A percentile compares a stretch with the other conserved stretches of the same genome.
Conservation (phyloP, 2,329 filamentous ascomycete genomes). For the Phyllosticta ampelicida region DNA sequence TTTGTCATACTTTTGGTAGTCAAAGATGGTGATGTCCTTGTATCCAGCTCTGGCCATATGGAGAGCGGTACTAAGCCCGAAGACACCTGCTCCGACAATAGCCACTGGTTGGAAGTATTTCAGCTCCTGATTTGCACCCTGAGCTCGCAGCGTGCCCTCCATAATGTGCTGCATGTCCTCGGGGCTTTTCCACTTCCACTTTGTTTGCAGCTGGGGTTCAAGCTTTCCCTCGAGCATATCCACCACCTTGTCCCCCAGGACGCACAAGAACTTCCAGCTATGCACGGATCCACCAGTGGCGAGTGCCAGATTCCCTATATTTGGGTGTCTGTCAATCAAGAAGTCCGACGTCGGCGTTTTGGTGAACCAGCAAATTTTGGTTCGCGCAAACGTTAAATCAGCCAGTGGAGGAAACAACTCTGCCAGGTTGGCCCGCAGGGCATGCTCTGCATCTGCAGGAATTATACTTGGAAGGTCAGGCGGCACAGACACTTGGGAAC, state of each 20-base stretch:
- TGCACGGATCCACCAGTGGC: slow-evolving; percentile 53
- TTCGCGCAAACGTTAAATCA: slow-evolving; percentile 34
- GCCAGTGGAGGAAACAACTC: slow-evolving; percentile 15
- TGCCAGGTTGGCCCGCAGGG: slow-evolving; percentile 3
- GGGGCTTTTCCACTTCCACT: slow-evolving; percentile 6
- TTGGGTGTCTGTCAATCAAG: slow-evolving; percentile 42
- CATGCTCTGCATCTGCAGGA: slow-evolving; percentile 5
- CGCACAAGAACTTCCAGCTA: slow-evolving; percentile 51
- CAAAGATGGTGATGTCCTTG: slow-evolving; percentile 9
- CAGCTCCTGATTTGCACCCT: slow-evolving; percentile 7
- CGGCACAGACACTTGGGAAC: slow-evolving; percentile 1
- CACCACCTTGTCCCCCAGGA: slow-evolving; percentile 45
- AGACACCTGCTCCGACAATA: slow-evolving; percentile 27
- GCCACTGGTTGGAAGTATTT: slow-evolving; percentile 7
- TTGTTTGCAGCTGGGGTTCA: slow-evolving; percentile 1
- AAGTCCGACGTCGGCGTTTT: slow-evolving; percentile 47
- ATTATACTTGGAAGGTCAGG: slow-evolving; percentile 7
- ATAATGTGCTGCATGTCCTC: slow-evolving; percentile 6
- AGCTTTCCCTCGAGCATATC: slow-evolving; percentile 21
- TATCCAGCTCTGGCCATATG: slow-evolving; percentile 26
- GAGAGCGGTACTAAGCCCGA: slow-evolving; percentile 29
- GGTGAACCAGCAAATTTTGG: slow-evolving; percentile 45
- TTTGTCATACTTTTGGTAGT: slow-evolving; percentile 8
- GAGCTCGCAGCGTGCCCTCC: slow-evolving; percentile 6
- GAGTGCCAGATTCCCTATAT: slow-evolving; percentile 40